Percentiles rank a stretch among this genome's conserved stretches.
Evolutionary conservation across 2,329 filamentous ascomycete genomes (phyloP).

Genomic region (Zopfia rhizophila): DNA sequence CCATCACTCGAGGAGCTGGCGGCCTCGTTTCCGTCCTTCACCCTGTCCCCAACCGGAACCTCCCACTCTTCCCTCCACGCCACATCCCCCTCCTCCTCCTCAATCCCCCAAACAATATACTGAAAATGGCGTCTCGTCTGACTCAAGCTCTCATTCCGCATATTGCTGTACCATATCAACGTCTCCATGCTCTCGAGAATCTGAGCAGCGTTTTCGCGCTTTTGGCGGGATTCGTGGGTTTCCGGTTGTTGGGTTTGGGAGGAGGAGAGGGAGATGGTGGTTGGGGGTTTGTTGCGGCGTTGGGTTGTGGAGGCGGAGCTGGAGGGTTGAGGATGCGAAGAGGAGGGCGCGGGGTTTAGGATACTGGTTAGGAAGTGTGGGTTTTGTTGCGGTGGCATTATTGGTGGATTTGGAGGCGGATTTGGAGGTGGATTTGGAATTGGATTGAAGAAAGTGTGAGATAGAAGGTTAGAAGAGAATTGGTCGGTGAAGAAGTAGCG

Average conservation of each 20-base stretch:
- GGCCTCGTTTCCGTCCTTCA: constrained; percentile 5
- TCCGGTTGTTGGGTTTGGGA: constrained; percentile 22
- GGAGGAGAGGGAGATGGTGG: constrained; percentile 2
- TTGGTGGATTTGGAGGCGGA: constrained; percentile 9
- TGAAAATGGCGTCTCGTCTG: constrained; percentile 42
- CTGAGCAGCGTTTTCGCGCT: constrained; percentile 40
- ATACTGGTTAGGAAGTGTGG: constrained; percentile 18
- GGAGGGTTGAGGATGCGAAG: constrained; percentile 9
- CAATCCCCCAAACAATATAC: constrained; percentile 42
- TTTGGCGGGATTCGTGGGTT: constrained; percentile 39
- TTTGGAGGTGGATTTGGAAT: constrained; percentile 4
- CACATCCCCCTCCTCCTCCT: constrained; percentile 9
- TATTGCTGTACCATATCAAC: constrained; percentile 46
- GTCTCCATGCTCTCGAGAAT: constrained; percentile 50
- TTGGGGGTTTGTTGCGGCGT: constrained; percentile 32
- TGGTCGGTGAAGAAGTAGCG: too few species aligned
- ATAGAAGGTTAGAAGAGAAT: too few species aligned
- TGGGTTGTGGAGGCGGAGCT: constrained; percentile 32
- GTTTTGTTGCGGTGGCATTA: constrained; percentile 7
- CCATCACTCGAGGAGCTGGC: constrained; percentile 20
- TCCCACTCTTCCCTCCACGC: constrained; percentile 34
- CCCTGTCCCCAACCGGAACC: constrained; percentile 17
- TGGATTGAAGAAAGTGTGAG: too few species aligned
- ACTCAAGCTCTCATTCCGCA: constrained; percentile 39
- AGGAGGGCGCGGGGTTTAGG: constrained; percentile 9